phyloP scores from a whole-genome alignment of 768 basidiomycete genomes.

The Lactarius trivialis region DNA sequence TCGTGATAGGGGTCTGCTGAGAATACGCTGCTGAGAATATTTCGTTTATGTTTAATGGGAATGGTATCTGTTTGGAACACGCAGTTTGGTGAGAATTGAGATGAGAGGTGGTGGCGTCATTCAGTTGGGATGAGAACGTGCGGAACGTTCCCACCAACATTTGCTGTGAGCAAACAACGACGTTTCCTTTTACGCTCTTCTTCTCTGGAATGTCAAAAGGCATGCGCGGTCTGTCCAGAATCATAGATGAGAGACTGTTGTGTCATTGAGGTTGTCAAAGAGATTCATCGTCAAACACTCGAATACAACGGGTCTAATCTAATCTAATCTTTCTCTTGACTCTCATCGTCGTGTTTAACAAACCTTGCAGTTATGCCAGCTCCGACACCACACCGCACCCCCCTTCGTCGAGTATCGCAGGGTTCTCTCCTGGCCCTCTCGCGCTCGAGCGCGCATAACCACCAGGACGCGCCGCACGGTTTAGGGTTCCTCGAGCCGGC shows the following conservation, averaged over 20 bases:
- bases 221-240: not conserved
- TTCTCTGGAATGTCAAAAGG: not conserved
- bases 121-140: not conserved
- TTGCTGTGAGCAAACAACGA: no score
- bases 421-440: constrained; percentile 85
- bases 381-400: constrained; percentile 63
- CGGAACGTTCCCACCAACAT: not conserved
- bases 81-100: not conserved
- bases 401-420: constrained; percentile 84
- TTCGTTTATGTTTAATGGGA: no score
- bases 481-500: constrained; percentile 82
- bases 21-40: no score
- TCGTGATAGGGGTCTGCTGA: no score
- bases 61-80: not conserved
- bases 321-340: not conserved
- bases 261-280: no score
- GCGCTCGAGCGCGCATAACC: constrained; percentile 61
- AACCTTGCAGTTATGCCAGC: constrained; percentile 11
- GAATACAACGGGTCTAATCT: not conserved
- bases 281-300: no score
- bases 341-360: not conserved
- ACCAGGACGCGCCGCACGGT: constrained; percentile 67
- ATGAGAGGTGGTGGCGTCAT: not conserved
- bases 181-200: no score
- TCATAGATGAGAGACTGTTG: not conserved